Evolutionary conservation across 139 green algal genomes (phyloP).

Genomic region (Parachlorella kessleri): DNA sequence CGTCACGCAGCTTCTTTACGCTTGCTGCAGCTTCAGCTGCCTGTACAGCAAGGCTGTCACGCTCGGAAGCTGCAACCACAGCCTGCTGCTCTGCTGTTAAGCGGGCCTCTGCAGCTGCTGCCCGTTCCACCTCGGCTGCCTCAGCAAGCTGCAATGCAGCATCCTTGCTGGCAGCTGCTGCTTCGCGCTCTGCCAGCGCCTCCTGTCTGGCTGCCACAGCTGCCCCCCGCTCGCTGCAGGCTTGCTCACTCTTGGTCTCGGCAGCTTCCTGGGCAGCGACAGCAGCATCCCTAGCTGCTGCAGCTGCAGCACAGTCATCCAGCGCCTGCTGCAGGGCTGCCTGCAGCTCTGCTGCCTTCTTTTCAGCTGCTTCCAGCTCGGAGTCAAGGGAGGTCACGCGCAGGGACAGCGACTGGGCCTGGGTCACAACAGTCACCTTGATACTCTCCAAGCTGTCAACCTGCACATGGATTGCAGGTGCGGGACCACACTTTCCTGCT

Average conservation of each 20-base stretch:
- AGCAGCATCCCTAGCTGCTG: neutral
- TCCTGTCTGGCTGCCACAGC: neutral
- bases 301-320: neutral
- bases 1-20: neutral
- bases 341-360: conserved; percentile 14
- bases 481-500: too few relatives aligned
- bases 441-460: conserved; percentile 5
- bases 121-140: neutral
- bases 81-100: neutral
- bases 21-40: too few relatives aligned
- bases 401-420: neutral
- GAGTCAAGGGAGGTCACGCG: conserved; percentile 5
- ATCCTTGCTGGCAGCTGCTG: neutral
- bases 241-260: too few relatives aligned
- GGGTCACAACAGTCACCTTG: neutral
- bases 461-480: neutral
- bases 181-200: neutral
- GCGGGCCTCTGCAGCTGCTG: neutral
- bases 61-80: neutral
- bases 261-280: neutral
- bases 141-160: neutral
- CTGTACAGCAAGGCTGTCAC: neutral
- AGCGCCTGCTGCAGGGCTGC: neutral
- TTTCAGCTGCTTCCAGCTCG: conserved; percentile 12
- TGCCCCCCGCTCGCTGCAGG: too few relatives aligned